Base-by-base conservation (phyloP, 495 filamentous ascomycete genomes). In the Entonaema liquescens region DNA sequence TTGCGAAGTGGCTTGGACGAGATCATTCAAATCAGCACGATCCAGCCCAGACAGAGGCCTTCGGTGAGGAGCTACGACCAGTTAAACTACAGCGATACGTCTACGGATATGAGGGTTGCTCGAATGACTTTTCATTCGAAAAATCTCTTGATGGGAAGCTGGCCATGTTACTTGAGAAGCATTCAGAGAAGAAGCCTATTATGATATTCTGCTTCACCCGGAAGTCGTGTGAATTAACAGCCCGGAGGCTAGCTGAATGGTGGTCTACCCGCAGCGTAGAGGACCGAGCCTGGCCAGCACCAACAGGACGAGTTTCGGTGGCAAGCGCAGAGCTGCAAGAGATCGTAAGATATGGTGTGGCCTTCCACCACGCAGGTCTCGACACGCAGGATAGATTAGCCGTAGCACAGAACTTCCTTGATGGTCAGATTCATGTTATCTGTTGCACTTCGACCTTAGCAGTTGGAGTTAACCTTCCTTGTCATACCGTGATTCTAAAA, bases 401-500 rank as follows among this genome's bases (percentile, higher is more conserved):
- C 5, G 82, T 98, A 9, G 93, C 97, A 71, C 86, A 85, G 38
- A 85, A 85, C 2, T 99, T 91, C 62, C 80, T 95, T 7, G 85
- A 90, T 19, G 92, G 94, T 2, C 83, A 92, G 8, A 83, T 99
- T 59, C 91, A 85, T 65, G 90, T 98, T 55, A 97, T 99, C 54
- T 99, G 95, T 73, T 98, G 95, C 76, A 99, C 95, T 2, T 95
- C 93, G 0, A 99, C 95, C 1, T 83, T 99, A 38, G 94, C 95
- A 5, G 92, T 99, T 11, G 95, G 95, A 0, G 88, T 99, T 33
- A 99, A 99, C 74, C 81, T 99, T 17, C 95, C 95, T 11, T 95
- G 95, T 62, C 91, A 98, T 75, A 88, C 97, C 0, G 94, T 97
- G 3, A 89, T 99, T 8, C 89, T 99, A 59, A 99, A 98, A 77